phyloP scores from a whole-genome alignment of 495 filamentous ascomycete genomes.

The Talaromyces trachyspermus region DNA sequence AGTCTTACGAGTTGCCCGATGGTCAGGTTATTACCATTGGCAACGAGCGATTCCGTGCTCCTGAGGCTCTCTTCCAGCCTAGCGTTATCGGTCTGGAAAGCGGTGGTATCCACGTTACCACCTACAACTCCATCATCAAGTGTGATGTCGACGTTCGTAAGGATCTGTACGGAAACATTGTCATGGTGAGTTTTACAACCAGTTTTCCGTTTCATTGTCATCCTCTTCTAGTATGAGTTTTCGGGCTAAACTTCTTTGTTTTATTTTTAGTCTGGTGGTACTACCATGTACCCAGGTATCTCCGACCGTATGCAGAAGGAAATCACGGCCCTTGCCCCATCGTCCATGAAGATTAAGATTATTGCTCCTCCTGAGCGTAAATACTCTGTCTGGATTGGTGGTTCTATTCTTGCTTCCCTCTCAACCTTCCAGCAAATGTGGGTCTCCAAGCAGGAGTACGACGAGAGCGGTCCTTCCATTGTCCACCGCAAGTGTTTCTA shows the following conservation, averaged over 20 bases:
- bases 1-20: conserved; percentile 99
- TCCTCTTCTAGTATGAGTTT: too few species aligned
- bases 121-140: conserved; percentile 99
- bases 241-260: conserved; percentile 7
- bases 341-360: conserved; percentile 83
- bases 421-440: conserved; percentile 99
- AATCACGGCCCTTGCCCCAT: conserved; percentile 97
- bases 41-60: conserved; percentile 99
- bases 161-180: conserved; percentile 99
- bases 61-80: conserved; percentile 98
- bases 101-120: conserved; percentile 98
- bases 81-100: conserved; percentile 95
- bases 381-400: conserved; percentile 99
- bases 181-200: conserved; percentile 72
- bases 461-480: conserved; percentile 98
- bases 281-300: conserved; percentile 99
- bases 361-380: conserved; percentile 71
- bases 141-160: conserved; percentile 99
- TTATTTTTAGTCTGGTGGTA: conserved; percentile 78
- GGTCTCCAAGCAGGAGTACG: conserved; percentile 99
- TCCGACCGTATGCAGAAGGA: conserved; percentile 99
- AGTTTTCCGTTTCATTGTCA: not conserved
- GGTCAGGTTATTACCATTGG: conserved; percentile 99
- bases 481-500: conserved; percentile 99
- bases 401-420: conserved; percentile 97